Evolutionary conservation across 768 basidiomycete genomes (phyloP).

Genomic region (Tricholoma terreum): DNA sequence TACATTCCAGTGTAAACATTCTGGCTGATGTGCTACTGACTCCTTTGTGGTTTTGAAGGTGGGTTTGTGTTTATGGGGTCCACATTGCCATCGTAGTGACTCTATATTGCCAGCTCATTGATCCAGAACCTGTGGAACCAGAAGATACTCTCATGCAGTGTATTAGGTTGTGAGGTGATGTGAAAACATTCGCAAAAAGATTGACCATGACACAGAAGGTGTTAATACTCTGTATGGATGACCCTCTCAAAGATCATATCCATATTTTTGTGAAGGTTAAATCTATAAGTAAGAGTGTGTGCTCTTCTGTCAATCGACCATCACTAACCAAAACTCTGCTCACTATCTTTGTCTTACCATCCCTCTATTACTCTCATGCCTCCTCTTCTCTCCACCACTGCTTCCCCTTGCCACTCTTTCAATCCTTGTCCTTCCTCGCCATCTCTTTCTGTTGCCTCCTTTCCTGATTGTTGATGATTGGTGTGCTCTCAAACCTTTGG

Average conservation of each 20-base stretch:
- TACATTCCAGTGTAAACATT: background rate
- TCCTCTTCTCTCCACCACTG: too few species aligned
- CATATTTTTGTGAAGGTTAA: background rate
- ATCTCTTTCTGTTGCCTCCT: background rate
- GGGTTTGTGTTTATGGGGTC: background rate
- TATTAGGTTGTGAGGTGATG: background rate
- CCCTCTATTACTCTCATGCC: too few species aligned
- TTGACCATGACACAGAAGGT: background rate
- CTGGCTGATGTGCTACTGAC: background rate
- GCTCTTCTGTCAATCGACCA: too few species aligned
- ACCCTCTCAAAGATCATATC: background rate
- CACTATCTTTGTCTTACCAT: too few species aligned
- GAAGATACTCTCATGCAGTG: background rate
- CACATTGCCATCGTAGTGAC: background rate
- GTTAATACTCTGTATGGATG: background rate
- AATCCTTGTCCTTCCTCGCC: background rate
- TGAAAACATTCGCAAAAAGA: background rate
- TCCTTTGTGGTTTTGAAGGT: background rate
- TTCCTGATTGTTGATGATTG: background rate
- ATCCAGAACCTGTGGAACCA: background rate
- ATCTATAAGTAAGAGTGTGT: too few species aligned
- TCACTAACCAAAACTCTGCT: too few species aligned
- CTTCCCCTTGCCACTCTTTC: background rate
- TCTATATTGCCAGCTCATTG: background rate
- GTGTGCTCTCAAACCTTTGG: background rate